A percentile compares a stretch with the other conserved stretches of the same genome.
Evolutionary conservation across 352 stramenopile species (phyloP).

Genomic region (Globisporangium lucens): DNA sequence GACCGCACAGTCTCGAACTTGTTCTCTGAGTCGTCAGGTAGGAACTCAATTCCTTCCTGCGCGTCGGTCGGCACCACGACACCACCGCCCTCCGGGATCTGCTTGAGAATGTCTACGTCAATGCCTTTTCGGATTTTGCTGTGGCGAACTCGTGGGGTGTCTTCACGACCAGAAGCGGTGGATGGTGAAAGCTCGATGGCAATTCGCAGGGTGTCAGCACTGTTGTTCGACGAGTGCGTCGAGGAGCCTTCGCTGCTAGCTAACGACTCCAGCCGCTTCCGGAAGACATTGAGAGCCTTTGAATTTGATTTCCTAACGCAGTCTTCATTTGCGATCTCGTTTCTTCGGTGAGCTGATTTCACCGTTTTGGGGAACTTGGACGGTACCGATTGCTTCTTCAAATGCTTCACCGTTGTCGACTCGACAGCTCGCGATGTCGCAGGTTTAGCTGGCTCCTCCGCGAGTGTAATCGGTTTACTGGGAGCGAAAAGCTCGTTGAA

Average conservation of each 20-base stretch:
- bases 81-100: conserved; percentile 15
- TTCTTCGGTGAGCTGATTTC: neutral
- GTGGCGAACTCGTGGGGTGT: conserved; percentile 1
- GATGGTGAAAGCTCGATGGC: neutral
- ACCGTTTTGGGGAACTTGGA: neutral
- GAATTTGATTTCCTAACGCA: too few relatives aligned
- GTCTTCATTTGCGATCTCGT: neutral
- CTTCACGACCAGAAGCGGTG: neutral
- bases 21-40: conserved; percentile 9
- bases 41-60: conserved; percentile 16
- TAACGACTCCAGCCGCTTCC: neutral
- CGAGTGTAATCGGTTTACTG: neutral
- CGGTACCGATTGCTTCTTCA: neutral
- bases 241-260: neutral
- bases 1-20: conserved; percentile 35
- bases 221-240: neutral
- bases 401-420: neutral
- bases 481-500: conserved; percentile 1
- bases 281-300: neutral
- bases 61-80: conserved; percentile 21
- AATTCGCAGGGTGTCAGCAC: neutral
- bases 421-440: neutral
- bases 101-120: conserved; percentile 17
- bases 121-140: conserved; percentile 1
- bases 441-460: too few relatives aligned